Evolutionary conservation across 2,329 filamentous ascomycete genomes (phyloP).

Genomic region (Fusarium sterilihyphosum): DNA sequence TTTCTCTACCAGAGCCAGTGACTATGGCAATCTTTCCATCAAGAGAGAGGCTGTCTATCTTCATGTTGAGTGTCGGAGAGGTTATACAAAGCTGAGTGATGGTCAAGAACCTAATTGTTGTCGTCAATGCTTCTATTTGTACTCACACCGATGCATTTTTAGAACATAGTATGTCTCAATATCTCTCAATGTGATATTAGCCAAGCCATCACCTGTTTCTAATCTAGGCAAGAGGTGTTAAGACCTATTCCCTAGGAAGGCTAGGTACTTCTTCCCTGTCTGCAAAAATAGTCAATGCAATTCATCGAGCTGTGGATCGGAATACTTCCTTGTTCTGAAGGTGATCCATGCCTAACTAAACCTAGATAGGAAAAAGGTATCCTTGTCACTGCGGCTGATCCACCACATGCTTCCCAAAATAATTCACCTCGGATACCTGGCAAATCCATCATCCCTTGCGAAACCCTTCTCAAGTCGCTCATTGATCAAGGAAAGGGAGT

Average conservation of each 20-base stretch:
- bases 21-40: background rate
- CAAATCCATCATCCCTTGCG: no score
- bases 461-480: fast-evolving
- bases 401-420: background rate
- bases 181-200: background rate
- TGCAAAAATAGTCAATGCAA: background rate
- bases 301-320: background rate
- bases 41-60: background rate
- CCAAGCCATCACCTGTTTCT: background rate
- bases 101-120: background rate
- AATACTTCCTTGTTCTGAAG: background rate
- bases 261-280: fast-evolving
- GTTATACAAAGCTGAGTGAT: fast-evolving
- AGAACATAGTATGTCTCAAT: background rate
- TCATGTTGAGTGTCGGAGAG: background rate
- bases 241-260: background rate
- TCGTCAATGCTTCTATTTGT: background rate
- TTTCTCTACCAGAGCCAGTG: background rate
- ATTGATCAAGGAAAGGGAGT: background rate
- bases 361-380: background rate
- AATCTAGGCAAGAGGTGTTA: background rate
- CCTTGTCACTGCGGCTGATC: background rate
- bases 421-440: background rate
- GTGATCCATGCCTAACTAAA: fast-evolving
- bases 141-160: background rate